Percentiles rank a stretch among this genome's conserved stretches.
Evolutionary conservation across 768 basidiomycete genomes (phyloP).

Genomic region (Termitomyces sp.): DNA sequence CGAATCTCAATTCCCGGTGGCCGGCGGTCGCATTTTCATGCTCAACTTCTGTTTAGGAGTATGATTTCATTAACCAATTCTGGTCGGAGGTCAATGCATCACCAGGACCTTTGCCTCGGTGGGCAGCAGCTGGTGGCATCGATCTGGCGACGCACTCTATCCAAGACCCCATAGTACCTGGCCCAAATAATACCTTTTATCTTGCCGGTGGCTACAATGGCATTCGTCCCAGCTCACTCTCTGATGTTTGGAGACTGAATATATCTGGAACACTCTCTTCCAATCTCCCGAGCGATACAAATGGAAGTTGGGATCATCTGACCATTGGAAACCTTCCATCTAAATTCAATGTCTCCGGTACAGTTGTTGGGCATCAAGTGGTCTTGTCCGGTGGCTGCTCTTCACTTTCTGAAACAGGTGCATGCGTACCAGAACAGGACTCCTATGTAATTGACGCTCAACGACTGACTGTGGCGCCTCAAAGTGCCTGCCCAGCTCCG

Average conservation of each 20-base stretch:
- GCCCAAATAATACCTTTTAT: constrained; percentile 70
- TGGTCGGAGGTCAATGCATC: constrained; percentile 60
- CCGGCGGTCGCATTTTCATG: not conserved
- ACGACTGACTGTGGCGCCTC: constrained; percentile 27
- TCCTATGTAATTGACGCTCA: constrained; percentile 52
- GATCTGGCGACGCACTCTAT: constrained; percentile 45
- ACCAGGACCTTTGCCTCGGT: constrained; percentile 55
- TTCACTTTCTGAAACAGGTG: constrained; percentile 29
- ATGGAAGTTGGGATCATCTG: constrained; percentile 56
- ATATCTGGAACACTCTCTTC: constrained; percentile 69
- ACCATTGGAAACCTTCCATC: constrained; percentile 33
- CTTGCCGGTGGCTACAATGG: constrained; percentile 66
- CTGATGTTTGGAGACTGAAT: constrained; percentile 67
- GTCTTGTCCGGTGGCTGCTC: constrained; percentile 61
- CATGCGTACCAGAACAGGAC: constrained; percentile 50
- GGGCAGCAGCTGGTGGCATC: constrained; percentile 71
- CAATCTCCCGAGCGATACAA: constrained; percentile 46
- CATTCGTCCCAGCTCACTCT: constrained; percentile 36
- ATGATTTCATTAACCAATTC: constrained; percentile 68
- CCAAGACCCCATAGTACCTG: constrained; percentile 37
- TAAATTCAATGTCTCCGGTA: constrained; percentile 47
- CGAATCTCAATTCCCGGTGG: not conserved
- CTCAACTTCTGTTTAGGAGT: constrained; percentile 45
- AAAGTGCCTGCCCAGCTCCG: constrained; percentile 57
- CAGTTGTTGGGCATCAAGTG: constrained; percentile 47